Evolutionary conservation across 768 basidiomycete genomes (phyloP), one percentile per base, ranked within the genome.

Genomic region (Mycena pura): DNA sequence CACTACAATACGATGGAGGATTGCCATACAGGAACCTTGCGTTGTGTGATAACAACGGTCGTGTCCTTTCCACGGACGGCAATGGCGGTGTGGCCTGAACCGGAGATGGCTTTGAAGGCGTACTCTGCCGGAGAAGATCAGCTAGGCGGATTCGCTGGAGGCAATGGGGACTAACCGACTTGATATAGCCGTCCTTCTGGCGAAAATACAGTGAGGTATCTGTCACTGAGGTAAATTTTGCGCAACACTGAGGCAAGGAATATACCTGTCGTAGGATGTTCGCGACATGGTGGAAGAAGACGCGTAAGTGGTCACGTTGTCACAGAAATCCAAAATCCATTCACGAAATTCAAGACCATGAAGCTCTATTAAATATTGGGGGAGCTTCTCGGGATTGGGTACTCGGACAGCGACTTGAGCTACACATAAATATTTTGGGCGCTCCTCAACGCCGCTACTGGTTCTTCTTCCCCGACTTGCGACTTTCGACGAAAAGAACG

Each of bases 31-130:
- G 97, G 95, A 34, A 99, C 91, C 82, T 99, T 99, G 80, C 95
- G 95, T 80, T 99, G 97, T 21, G 96, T 98, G 69, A 99, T 95
- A 39, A 98, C 92, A 8, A 99, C 95, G 5, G 91, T 84, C 6
- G 95, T 96, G 68, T 99, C 96, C 75, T 93, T 93, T 17, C 97
- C 97, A 70, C 96, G 82, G 43, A 99, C 91, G 17, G 96, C 85
- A 49, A 99, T 84, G 1, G 96, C 88, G 2, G 97, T 99, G 71
- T 98, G 94, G 1, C 95, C 96, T 1, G 95, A 95, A 55, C 94
- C 95, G 63, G 95, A 94, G 75, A 99, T 98, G 46, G 97, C 97
- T 78, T 99, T 99, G 89, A 99, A 99, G 25, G 97, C 96, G 83
- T 99, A 99, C 80, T 99, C 96, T 98, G 69, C 5, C 34, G 15